Conservation (phyloP, 805 yeast genomes). For the Helenozyma baotianmanensis region DNA sequence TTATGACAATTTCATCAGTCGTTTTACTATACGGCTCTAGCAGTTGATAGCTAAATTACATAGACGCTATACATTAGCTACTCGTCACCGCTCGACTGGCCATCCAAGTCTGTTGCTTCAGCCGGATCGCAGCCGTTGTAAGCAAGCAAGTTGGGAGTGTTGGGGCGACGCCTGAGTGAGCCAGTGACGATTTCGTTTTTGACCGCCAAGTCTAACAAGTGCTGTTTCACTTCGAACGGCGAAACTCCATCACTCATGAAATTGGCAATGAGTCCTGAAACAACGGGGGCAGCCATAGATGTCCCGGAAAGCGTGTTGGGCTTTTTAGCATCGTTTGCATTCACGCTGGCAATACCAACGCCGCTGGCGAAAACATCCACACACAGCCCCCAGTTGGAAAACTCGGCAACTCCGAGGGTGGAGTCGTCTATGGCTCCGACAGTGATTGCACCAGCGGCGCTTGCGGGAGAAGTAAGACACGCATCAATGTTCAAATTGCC, state of each 20-base stretch:
- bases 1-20: too few species aligned
- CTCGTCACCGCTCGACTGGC: too few species aligned
- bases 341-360: slow-evolving; percentile 55
- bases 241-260: slow-evolving; percentile 13
- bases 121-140: slow-evolving; percentile 17
- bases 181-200: slow-evolving; percentile 4
- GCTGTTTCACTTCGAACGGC: slow-evolving; percentile 8
- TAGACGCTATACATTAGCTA: too few species aligned
- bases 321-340: slow-evolving; percentile 22
- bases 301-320: slow-evolving; percentile 14
- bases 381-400: slow-evolving; percentile 93
- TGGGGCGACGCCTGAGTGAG: too few species aligned
- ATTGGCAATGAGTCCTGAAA: slow-evolving; percentile 14
- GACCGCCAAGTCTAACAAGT: slow-evolving; percentile 10
- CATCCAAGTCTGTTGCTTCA: too few species aligned
- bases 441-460: slow-evolving; percentile 64
- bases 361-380: slow-evolving; percentile 87
- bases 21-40: too few species aligned
- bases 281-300: slow-evolving; percentile 16
- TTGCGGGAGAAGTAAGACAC: slow-evolving; percentile 82
- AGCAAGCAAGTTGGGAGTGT: slow-evolving; percentile 14
- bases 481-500: slow-evolving; percentile 81
- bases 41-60: too few species aligned
- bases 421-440: slow-evolving; percentile 87
- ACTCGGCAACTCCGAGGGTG: slow-evolving; percentile 64